Percentiles rank a stretch among this genome's conserved stretches.
Conservation (phyloP, 257 asterid species). For the Fraxinus quadrangulata region DNA sequence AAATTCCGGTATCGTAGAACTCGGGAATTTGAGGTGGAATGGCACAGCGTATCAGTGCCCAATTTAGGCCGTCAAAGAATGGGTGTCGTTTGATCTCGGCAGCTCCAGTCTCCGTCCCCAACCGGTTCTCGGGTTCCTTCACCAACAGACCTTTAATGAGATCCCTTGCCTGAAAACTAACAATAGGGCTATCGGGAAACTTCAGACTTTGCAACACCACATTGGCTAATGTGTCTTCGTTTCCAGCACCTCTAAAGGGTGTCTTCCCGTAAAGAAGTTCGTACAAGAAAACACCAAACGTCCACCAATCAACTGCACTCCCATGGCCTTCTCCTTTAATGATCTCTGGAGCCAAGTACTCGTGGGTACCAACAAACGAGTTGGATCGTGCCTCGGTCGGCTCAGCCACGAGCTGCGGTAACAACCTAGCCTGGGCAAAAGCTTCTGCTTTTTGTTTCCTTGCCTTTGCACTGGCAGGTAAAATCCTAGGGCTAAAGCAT, state of each 20-base stretch:
- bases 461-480: conserved; percentile 52
- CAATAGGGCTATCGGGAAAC: conserved; percentile 79
- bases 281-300: conserved; percentile 75
- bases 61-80: conserved; percentile 79
- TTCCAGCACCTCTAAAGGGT: conserved; percentile 77
- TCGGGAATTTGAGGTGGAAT: conserved; percentile 77
- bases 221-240: conserved; percentile 80
- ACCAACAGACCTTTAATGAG: conserved; percentile 68
- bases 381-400: conserved; percentile 93
- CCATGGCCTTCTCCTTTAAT: conserved; percentile 96
- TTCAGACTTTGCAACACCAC: conserved; percentile 69
- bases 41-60: conserved; percentile 88
- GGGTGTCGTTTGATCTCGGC: conserved; percentile 94
- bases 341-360: conserved; percentile 94
- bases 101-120: conserved; percentile 80
- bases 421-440: conserved; percentile 42
- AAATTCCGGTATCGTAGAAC: conserved; percentile 36
- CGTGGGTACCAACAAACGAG: conserved; percentile 94
- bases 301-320: conserved; percentile 99
- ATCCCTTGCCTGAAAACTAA: conserved; percentile 81
- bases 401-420: conserved; percentile 91
- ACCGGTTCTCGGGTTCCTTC: conserved; percentile 77
- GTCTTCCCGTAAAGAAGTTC: conserved; percentile 91
- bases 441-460: conserved; percentile 56
- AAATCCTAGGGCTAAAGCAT: conserved; percentile 77